Conservation (phyloP, 2,329 filamentous ascomycete genomes). For the Venturia nashicola region DNA sequence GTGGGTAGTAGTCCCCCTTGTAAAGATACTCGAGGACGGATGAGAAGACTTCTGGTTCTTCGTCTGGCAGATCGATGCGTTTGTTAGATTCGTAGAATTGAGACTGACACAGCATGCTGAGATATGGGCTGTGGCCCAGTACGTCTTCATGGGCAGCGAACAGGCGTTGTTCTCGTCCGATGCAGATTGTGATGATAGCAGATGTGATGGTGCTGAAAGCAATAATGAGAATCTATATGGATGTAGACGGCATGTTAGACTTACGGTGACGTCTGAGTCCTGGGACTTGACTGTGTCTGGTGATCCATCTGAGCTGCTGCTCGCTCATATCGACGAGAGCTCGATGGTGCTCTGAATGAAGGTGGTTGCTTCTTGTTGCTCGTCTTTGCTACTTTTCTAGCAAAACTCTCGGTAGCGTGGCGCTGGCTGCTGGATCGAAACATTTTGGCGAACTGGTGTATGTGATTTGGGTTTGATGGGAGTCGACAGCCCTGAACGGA, state of each 20-base stretch:
- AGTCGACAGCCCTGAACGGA: not conserved
- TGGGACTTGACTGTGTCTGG: not conserved
- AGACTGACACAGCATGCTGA: constrained; percentile 50
- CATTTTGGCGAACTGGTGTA: constrained; percentile 5
- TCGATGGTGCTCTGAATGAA: constrained; percentile 10
- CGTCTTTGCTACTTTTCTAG: constrained; percentile 10
- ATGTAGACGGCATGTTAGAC: constrained; percentile 21
- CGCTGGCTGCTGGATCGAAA: constrained; percentile 10
- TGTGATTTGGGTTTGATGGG: not conserved
- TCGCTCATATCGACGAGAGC: constrained; percentile 16
- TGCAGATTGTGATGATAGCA: constrained; percentile 64
- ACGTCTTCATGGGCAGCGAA: constrained; percentile 89
- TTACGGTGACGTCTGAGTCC: constrained; percentile 6
- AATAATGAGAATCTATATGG: not conserved
- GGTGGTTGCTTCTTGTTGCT: constrained; percentile 11
- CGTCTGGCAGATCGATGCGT: constrained; percentile 68
- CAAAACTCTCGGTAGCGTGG: constrained; percentile 10
- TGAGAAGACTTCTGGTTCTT: constrained; percentile 84
- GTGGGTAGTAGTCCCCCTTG: constrained; percentile 87
- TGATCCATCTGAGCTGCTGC: constrained; percentile 15
- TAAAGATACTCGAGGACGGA: constrained; percentile 84
- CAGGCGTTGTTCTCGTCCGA: constrained; percentile 71
- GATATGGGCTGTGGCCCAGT: constrained; percentile 67
- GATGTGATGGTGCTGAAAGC: constrained; percentile 20
- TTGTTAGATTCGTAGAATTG: constrained; percentile 55